Conservation (phyloP, 2,329 filamentous ascomycete genomes). For the Paradendryphiella salina region DNA sequence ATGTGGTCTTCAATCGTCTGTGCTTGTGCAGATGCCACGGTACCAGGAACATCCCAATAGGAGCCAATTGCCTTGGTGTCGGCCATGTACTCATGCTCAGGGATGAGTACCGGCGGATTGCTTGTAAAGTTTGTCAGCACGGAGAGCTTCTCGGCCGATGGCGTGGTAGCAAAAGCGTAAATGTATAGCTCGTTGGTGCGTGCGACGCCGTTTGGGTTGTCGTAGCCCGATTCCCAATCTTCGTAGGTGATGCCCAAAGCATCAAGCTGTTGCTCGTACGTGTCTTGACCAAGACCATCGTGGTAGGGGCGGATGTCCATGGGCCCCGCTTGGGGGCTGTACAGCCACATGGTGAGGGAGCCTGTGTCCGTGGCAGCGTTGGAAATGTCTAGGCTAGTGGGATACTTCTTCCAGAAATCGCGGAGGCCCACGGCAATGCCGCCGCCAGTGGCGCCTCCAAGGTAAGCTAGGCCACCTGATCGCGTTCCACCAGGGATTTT, state of each 20-base stretch:
- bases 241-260: slow-evolving; percentile 67
- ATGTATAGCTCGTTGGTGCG: slow-evolving; percentile 62
- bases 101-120: slow-evolving; percentile 57
- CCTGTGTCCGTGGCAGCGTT: slow-evolving; percentile 56
- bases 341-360: slow-evolving; percentile 63
- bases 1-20: slow-evolving; percentile 56
- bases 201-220: slow-evolving; percentile 62
- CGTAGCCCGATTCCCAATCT: slow-evolving; percentile 60
- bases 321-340: slow-evolving; percentile 60
- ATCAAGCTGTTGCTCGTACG: slow-evolving; percentile 61
- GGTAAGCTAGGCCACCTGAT: slow-evolving; percentile 61
- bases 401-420: slow-evolving; percentile 67
- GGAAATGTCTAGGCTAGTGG: slow-evolving; percentile 60
- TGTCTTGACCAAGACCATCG: slow-evolving; percentile 60
- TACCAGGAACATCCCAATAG: slow-evolving; percentile 57
- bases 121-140: slow-evolving; percentile 53
- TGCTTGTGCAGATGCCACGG: slow-evolving; percentile 35
- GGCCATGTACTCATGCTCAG: slow-evolving; percentile 55
- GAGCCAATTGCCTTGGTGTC: slow-evolving; percentile 58
- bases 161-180: slow-evolving; percentile 58
- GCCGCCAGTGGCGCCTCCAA: slow-evolving; percentile 61
- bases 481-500: slow-evolving; percentile 61
- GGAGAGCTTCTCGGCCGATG: slow-evolving; percentile 53
- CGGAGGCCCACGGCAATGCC: slow-evolving; percentile 62
- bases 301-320: slow-evolving; percentile 63